These are phyloP conservation scores for Sphaerulina populicola DNA, from an alignment of 2,329 filamentous ascomycete species.

Conservation along the genomic window DNA sequence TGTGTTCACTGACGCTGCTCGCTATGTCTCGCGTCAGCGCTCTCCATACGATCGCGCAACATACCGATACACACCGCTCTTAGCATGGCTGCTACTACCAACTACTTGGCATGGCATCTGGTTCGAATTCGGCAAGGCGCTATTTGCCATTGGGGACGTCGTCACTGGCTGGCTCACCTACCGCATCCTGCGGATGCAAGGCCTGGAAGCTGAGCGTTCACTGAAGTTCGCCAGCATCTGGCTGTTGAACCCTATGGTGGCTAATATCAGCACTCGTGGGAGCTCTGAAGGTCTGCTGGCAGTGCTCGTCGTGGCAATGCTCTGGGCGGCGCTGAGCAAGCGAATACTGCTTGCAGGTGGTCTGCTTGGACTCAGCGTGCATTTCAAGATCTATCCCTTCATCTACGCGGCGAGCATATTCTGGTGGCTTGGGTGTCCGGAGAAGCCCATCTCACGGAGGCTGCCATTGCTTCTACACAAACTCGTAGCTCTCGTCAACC, in stretches of 20 bases:
- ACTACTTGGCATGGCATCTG: conserved; percentile 56
- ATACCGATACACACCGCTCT: conserved; percentile 89
- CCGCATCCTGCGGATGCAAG: conserved; percentile 45
- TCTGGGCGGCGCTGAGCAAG: conserved; percentile 69
- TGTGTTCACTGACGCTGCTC: conserved; percentile 92
- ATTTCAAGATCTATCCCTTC: conserved; percentile 99
- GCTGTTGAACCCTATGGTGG: conserved; percentile 97
- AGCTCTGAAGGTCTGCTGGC: conserved; percentile 87
- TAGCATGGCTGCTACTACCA: conserved; percentile 84
- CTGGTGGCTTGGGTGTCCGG: conserved; percentile 64
- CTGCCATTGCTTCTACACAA: conserved; percentile 14
- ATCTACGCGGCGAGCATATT: conserved; percentile 78
- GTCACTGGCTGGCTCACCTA: conserved; percentile 73
- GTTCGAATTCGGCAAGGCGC: conserved; percentile 77
- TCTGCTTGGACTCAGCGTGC: conserved; percentile 73
- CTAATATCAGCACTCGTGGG: conserved; percentile 87
- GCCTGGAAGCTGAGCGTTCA: conserved; percentile 44
- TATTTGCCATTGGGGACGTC: conserved; percentile 79
- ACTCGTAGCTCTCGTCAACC: conserved; percentile 17
- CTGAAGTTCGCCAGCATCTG: conserved; percentile 77
- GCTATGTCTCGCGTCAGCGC: conserved; percentile 57
- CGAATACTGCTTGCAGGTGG: conserved; percentile 59
- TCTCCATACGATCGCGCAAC: conserved; percentile 86
- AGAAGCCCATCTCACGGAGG: not conserved
- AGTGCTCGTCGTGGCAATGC: conserved; percentile 68